Base-by-base conservation (phyloP, 805 yeast species). In the Lipomyces mesembrius region DNA sequence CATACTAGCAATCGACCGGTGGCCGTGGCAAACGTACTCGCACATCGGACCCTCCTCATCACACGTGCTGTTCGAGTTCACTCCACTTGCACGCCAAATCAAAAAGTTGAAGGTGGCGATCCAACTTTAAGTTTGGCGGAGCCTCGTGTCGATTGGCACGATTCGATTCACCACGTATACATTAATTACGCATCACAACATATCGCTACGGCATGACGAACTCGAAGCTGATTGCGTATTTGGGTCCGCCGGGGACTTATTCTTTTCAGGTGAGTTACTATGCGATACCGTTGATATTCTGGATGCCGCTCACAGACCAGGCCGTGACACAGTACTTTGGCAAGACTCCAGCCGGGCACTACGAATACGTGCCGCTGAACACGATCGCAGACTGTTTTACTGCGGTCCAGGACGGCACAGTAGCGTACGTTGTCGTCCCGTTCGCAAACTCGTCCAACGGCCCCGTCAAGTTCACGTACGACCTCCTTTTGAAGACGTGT, bases 361-460 rank as follows among this genome's bases (percentile, higher is more conserved):
- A 55, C 71, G 67, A 71, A 65, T 51, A 73, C 53, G 64, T 72
- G 56, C 74, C 77, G 7, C 68, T 68, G 20, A 25, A 55, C 37
- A 67, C 77, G 25, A 72, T 78, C 51, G 60, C 61, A 20, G 86
- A 85, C 29, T 94, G 98, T 75, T 90, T 94, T 75, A 80, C 82
- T 59, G 76, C 80, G 0, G 78, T 89, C 9, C 77, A 82, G 43
- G 71, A 77, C 2, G 78, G 81, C 11, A 78, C 78, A 22, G 87
- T 87, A n/a, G 88, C 87, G 62, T 87, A 81, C 74, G 88, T 94
- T 0, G 89, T 92, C 11, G 89, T 95, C 1, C 99, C 99, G 0
- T 85, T 91, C 72, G 98, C 94, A 74, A 94, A 94, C 79, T 92
- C 98, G 2, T 89, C 98, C 1, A 95, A 94, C 77, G 99, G 99